Evolutionary conservation across 2,329 filamentous ascomycete species (phyloP), one percentile per base, ranked within the genome.

Genomic region (Cladosporium sp.): DNA sequence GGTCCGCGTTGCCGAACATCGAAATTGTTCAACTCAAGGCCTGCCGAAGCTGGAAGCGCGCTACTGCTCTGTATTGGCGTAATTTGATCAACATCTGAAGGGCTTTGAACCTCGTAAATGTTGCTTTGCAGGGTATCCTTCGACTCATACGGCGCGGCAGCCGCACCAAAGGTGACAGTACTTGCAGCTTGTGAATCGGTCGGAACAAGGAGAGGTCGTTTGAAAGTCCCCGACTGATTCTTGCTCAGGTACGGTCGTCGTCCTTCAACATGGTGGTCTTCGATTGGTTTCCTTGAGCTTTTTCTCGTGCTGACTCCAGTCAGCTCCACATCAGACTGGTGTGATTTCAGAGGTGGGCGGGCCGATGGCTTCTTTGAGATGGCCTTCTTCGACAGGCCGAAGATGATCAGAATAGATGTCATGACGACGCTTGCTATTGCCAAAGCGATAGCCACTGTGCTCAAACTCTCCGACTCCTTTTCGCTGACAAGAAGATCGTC

Each of bases 181-280:
- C 54, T 58, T 15, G 30, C 50, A 19, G 38, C 50, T 11, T 44
- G 30, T 9, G 56, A 56, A 13, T 52, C 49, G 9, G 36, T 38
- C 20, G 52, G 44, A 5, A 27, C 34, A n/a, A 56, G 48, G 15
- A 56, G 38, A 20, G 52, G 52, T 18, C 42, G 17, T 17, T 49
- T 22, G 17, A 52, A 56, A 15, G 38, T 29, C 3, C 22, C 50
- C 2, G 52, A 47, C 5, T 37, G 51, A n/a, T 52, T 51, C 27
- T 34, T 47, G 13, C 19, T 37, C 27, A 45, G 29, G 4, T 3
- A 32, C 4, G 40, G 40, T 19, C 47, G 40, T 18, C 39, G 30
- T n/a, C 38, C 15, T 12, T 48, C 19, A 18, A 24, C 32, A 13
- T 27, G 34, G n/a, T 40, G 18, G 13, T 34, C 20, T 12, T 29